Conservation (phyloP, 75 land plant species). For the Sequoiadendron giganteum region DNA sequence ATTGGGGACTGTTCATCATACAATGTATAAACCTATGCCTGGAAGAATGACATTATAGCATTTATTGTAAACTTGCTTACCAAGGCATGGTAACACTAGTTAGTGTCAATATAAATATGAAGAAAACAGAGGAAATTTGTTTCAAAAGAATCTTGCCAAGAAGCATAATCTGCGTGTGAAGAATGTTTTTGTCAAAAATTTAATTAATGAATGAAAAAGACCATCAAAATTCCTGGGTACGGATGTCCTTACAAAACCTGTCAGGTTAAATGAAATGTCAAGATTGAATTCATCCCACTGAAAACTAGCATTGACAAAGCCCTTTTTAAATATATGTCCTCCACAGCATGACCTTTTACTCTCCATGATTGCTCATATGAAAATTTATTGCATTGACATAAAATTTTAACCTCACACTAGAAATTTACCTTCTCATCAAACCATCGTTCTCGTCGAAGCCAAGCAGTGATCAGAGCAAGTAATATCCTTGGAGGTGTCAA, state of each 20-base stretch:
- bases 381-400: neutral
- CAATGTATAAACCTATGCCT: neutral
- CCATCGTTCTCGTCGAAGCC: slow-evolving; percentile 96
- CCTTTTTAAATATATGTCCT: neutral
- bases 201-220: neutral
- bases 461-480: slow-evolving; percentile 88
- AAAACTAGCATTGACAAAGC: neutral
- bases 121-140: neutral
- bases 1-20: neutral
- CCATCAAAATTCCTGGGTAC: neutral
- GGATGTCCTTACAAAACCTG: neutral
- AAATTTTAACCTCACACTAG: neutral
- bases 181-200: neutral
- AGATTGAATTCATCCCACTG: neutral
- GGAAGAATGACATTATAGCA: neutral
- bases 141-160: neutral
- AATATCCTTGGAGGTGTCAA: slow-evolving; percentile 94
- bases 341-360: neutral
- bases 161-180: neutral
- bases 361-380: neutral
- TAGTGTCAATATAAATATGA: neutral
- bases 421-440: slow-evolving; percentile 92
- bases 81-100: neutral
- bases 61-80: neutral
- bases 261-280: neutral